Evolutionary conservation across 108 stramenopile genomes (phyloP), one percentile per base, ranked within the genome.

Genomic region (Seminavis robusta): DNA sequence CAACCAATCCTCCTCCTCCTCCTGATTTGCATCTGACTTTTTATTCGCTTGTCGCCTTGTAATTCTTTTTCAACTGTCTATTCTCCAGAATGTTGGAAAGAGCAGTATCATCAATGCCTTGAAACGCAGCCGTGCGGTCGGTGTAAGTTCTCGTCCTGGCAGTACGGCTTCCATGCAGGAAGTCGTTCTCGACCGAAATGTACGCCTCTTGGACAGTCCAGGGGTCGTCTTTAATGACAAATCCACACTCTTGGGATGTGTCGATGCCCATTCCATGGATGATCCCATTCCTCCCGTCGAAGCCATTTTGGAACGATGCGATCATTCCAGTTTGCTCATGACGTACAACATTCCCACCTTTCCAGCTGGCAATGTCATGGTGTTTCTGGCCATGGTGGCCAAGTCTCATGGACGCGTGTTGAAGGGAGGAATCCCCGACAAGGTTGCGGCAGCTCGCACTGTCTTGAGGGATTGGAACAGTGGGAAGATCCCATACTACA

Each of bases 391-490:
- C 17, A 73, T 92, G 77, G 90, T 98, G n/a, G 99, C 97, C 13
- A 67, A 79, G 50, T 57, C 78, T 29, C 77, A 79, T 43, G 98
- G 98, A 29, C 90, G 91, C 47, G 92, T 99, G 7, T 59, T 85
- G 45, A 96, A 95, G 63, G 99, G 99, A 10, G 97, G 98, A 7
- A 78, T 97, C 27, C 98, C 97, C 0, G 96, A 98, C 63, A 88
- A 95, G 56, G 63, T 79, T 43, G 83, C 86, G 23, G 97, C 97
- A 6, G 97, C 96, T 2, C 79, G 92, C 33, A 49, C 78, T 19
- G 95, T 99, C 10, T 63, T 99, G 54, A 84, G 74, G 56, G 99
- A 99, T 82, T 98, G 97, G 97, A 98, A 98, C 63, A 56, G 66
- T 48, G 99, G 99, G 28, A 92, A 88, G 63, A 94, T 98, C 43